Conservation (phyloP, 73 alveolate species). For the Stentor roeselii region DNA sequence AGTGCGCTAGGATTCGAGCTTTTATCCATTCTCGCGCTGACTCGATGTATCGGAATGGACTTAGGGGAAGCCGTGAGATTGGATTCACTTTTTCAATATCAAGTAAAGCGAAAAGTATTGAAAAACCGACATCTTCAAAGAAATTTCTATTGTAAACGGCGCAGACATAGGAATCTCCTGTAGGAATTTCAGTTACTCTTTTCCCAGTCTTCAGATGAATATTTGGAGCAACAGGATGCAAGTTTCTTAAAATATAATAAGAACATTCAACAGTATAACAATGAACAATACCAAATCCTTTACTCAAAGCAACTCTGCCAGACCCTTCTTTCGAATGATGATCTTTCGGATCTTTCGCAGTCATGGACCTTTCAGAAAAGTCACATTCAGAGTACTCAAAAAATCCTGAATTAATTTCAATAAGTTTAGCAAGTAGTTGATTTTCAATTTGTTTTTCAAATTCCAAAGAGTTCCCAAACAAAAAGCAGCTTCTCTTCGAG, state of each 20-base stretch:
- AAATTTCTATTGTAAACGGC: background rate
- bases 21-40: too few species aligned
- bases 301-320: constrained; percentile 52
- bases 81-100: constrained; percentile 19
- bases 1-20: too few species aligned
- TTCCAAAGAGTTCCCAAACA: constrained; percentile 44
- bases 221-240: background rate
- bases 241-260: constrained; percentile 28
- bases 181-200: constrained; percentile 6
- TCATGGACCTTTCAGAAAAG: too few species aligned
- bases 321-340: constrained; percentile 58
- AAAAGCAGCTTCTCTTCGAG: constrained; percentile 49
- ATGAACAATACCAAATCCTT: constrained; percentile 45
- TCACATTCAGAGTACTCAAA: too few species aligned
- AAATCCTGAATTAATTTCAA: too few species aligned
- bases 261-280: constrained; percentile 70
- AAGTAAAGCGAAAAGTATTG: constrained; percentile 1
- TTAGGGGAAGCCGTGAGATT: constrained; percentile 12
- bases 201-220: background rate
- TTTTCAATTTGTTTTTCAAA: too few species aligned
- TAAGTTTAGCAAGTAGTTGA: too few species aligned
- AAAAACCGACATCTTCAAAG: constrained; percentile 27
- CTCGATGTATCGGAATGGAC: too few species aligned
- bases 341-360: constrained; percentile 40
- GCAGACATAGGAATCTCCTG: background rate